Base-by-base conservation (phyloP, 129 eudicot species). In the Arctium minus region DNA sequence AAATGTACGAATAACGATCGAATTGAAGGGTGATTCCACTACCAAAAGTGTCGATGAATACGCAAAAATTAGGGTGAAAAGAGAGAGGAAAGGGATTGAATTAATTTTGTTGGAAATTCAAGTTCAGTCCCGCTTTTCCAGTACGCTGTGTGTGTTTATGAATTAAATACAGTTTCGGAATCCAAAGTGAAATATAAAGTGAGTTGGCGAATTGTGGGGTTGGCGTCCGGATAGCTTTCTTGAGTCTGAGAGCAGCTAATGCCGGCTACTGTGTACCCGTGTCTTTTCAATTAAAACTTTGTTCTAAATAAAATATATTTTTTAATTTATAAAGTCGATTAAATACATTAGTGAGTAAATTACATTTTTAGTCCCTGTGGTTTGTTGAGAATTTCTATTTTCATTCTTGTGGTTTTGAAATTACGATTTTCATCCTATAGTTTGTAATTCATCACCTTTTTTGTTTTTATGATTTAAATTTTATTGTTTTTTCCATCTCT, bases 161-260 rank as follows among this genome's bases (percentile, higher is more conserved):
- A 40, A 56, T 33, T 64, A 70, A 27, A 36, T 80, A 17, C 18
- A 70, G 85, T 80, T 85, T n/a, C 92, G 91, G 91, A 88, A 75
- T 68, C 75, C 62, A 76, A 83, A 86, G 76, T 1, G 56, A 22
- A 31, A 37, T 64, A 80, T 88, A 42, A 82, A 86, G 32, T 73
- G 87, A 74, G 79, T 60, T 78, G 62, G 1, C 12, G 4, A 72
- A 77, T n/a, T 27, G 60, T 27, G 65, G 77, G 42, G 77, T 73
- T 81, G 82, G 74, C 38, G 79, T 81, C 88, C 91, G 88, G 87
- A 68, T 86, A 38, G 46, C 29, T 76, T 81, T 36, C 70, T 81
- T 81, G 69, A 30, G 83, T 44, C 76, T 70, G 74, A 79, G 76
- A 38, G 75, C 30, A 50, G 60, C 50, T 48, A 18, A 29, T 13